A percentile compares a stretch with the other conserved stretches of the same genome.
Evolutionary conservation across 1,284 basidiomycete species (phyloP).

Genomic region (Phenoliferia sp.): DNA sequence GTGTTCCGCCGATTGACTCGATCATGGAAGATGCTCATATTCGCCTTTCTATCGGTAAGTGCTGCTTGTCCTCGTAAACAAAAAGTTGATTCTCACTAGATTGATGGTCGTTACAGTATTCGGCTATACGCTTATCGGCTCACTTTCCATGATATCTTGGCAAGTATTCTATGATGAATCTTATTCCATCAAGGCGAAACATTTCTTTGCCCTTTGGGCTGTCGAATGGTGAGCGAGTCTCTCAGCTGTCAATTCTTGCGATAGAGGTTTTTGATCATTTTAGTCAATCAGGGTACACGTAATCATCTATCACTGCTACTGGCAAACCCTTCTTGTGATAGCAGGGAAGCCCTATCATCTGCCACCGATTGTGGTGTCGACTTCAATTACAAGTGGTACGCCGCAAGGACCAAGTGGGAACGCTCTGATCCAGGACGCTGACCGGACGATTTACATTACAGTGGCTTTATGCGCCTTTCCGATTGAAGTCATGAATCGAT

Average conservation of each 20-base stretch:
- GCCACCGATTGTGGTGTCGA: neutral
- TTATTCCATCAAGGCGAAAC: neutral
- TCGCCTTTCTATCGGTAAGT: neutral
- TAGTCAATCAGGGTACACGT: neutral
- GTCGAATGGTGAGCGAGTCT: neutral
- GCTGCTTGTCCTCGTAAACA: neutral
- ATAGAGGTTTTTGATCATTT: neutral
- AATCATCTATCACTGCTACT: neutral
- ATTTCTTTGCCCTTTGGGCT: neutral
- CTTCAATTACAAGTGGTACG: neutral
- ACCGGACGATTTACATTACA: neutral
- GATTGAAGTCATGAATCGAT: neutral
- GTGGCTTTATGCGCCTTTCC: neutral
- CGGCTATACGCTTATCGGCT: neutral
- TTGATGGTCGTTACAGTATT: neutral
- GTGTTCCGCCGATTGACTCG: too few relatives aligned
- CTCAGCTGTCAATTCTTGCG: neutral
- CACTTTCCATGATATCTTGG: neutral
- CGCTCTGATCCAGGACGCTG: neutral
- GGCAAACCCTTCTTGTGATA: neutral
- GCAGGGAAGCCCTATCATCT: neutral
- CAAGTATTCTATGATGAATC: neutral
- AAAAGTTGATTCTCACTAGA: neutral
- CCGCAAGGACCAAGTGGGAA: neutral
- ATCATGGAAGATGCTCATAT: neutral